Evolutionary conservation across 2,329 filamentous ascomycete species (phyloP), one percentile per base, ranked within the genome.

Genomic region (Decorospora gaudefroyi): DNA sequence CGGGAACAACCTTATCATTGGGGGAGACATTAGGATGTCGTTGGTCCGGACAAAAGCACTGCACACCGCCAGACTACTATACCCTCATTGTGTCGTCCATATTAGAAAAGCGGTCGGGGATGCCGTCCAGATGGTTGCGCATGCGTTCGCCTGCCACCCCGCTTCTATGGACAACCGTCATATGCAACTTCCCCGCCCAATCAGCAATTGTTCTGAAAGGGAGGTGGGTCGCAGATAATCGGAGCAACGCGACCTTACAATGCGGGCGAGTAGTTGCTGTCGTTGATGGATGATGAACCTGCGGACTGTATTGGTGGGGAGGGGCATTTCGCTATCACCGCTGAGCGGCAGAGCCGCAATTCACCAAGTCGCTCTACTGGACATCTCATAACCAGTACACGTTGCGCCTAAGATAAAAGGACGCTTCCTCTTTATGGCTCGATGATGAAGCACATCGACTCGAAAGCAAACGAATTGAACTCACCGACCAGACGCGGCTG

Each of bases 311-410:
- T 33, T 28, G 44, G 31, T 19, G n/a, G 28, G 16, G 11, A 25
- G 15, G 10, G 23, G 21, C 8, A 35, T 33, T 26, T 44, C 28
- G 35, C 26, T 19, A 49, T 42, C 26, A 32, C 30, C 18, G 50
- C 50, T 51, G 49, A 55, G 49, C 46, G 42, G 46, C 50, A 53
- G 49, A 55, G 49, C 46, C 46, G 46, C 52, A 50, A 35, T 15
- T 31, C 10, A 11, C 12, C 23, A 22, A 8, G 16, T 18, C 18
- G 10, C 17, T 35, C 25, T 10, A 16, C 21, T 38, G 19, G 11
- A 15, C 21, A 8, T 15, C 8, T 15, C 22, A 19, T 21, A 26
- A 15, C 23, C 11, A 7, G 10, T 35, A 11, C 3, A 36, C 9
- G 2, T 13, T 10, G 3, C 11, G 21, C 19, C 10, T 25, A 16